Evolutionary conservation across 345 rosid genomes (phyloP).

Genomic region (Draba incana): DNA sequence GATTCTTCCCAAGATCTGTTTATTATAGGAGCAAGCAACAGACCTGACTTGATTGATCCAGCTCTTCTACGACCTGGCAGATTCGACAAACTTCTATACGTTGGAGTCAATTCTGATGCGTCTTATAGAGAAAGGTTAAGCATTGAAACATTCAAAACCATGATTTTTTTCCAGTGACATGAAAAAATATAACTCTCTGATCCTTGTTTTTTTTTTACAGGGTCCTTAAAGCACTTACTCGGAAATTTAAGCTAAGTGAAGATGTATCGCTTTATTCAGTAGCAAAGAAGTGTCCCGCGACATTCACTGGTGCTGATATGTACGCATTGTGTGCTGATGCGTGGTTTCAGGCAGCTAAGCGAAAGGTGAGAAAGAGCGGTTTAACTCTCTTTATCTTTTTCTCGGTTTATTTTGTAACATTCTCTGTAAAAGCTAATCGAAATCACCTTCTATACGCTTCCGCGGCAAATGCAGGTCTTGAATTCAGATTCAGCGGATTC

Average conservation of each 20-base stretch:
- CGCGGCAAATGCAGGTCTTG: conserved; percentile 52
- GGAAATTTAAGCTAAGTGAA: conserved; percentile 80
- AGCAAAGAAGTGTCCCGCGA: conserved; percentile 87
- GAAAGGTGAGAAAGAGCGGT: conserved; percentile 55
- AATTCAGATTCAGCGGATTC: conserved; percentile 51
- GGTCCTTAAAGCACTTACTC: conserved; percentile 94
- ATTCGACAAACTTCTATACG: conserved; percentile 89
- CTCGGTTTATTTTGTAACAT: not conserved
- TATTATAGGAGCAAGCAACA: conserved; percentile 96
- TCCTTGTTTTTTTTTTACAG: conserved; percentile 44
- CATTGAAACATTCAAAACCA: conserved; percentile 16
- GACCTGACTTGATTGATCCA: conserved; percentile 95
- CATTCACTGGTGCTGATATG: conserved; percentile 98
- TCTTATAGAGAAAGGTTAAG: conserved; percentile 86
- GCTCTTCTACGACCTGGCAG: conserved; percentile 98
- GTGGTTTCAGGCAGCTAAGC: conserved; percentile 98
- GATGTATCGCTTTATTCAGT: conserved; percentile 78
- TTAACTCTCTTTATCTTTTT: not conserved
- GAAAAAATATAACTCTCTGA: too few species aligned
- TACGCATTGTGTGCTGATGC: conserved; percentile 99
- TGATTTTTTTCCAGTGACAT: too few species aligned
- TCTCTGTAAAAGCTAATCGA: conserved; percentile 1
- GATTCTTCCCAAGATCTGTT: conserved; percentile 92
- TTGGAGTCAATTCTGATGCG: conserved; percentile 90
- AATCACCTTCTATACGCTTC: conserved; percentile 7